Evolutionary conservation across 1,139 yeast genomes (phyloP), one percentile per base, ranked within the genome.

Genomic region (Yamadazyma spencermartinsiae): DNA sequence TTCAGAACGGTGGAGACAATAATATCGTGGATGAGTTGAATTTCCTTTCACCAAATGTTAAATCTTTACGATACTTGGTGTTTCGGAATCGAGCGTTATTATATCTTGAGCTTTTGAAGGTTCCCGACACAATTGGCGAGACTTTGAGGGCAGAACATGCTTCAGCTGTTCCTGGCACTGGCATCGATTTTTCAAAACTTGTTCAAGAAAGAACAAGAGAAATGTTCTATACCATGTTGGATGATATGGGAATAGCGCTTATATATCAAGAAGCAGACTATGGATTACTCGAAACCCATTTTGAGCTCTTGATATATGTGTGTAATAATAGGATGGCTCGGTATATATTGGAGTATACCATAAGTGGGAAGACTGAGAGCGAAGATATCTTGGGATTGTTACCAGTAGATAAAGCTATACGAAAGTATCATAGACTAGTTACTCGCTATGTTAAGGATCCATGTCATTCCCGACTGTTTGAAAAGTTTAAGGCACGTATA

Each of bases 31-130:
- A 79, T 57, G 81, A 76, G 21, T 48, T 74, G 19, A 56, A 65
- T 4, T 65, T 63, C 35, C 49, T 78, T 10, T 82, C 94, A 0
- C 95, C 95, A 1, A 80, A 83, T 8, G 75, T 88, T 21, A 82
- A 82, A 49, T 74, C 82, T 7, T 67, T 92, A 33, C 73, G 95
- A 38, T 89, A 86, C 55, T 67, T 90, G 49, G 85, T 86, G 0
- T 82, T 81, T 56, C 74, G 96, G 47, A 92, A 92, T 55, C 68
- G 95, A 42, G 96, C 96, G 0, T 72, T 87, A 45, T 68, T 87
- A 28, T 76, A 81, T 45, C 72, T 85, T 40, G 75, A 77, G 24
- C 77, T 79, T 37, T 59, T 65, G 37, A 49, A 41, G 37, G 37
- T 3, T 6, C 25, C 4, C 10, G 16, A 18, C 26, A 14, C 31